A percentile compares a stretch with the other conserved stretches of the same genome.
phyloP scores from a whole-genome alignment of 2,329 filamentous ascomycete species.

The Sporothrix mexicana region DNA sequence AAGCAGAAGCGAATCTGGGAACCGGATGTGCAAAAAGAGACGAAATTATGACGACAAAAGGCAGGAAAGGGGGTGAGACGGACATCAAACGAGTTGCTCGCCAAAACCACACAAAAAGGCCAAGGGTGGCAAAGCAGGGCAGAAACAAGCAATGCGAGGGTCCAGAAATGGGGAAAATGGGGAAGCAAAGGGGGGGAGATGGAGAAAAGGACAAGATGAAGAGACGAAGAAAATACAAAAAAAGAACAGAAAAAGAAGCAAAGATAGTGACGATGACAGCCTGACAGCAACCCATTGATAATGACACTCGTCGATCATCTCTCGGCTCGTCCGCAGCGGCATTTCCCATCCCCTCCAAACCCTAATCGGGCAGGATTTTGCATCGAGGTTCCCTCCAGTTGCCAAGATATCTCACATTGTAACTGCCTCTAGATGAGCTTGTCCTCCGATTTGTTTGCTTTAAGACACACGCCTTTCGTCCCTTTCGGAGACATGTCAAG shows the following conservation, averaged over 20 bases:
- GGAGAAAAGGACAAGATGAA: neutral
- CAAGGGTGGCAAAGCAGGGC: conserved; percentile 15
- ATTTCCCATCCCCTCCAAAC: neutral
- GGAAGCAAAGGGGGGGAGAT: neutral
- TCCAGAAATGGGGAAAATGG: conserved; percentile 7
- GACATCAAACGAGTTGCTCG: conserved; percentile 22
- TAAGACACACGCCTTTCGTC: neutral
- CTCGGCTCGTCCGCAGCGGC: conserved; percentile 13
- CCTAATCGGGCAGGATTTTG: neutral
- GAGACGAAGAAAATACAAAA: neutral
- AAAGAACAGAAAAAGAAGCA: neutral
- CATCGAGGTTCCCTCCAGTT: neutral
- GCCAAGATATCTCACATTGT: conserved; percentile 18
- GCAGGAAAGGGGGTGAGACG: conserved; percentile 24
- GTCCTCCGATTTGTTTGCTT: conserved; percentile 1
- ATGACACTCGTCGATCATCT: neutral
- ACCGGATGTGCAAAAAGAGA: neutral
- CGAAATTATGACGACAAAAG: neutral
- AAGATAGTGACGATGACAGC: conserved; percentile 6
- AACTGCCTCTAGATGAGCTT: neutral
- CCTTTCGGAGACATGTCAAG: neutral
- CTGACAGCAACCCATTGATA: conserved; percentile 1
- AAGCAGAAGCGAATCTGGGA: too few relatives aligned
- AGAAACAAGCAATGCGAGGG: conserved; percentile 27
- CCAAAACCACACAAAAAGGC: conserved; percentile 10